Conservation (phyloP, 164 flowering plant species). For the Litsea cubeba region DNA sequence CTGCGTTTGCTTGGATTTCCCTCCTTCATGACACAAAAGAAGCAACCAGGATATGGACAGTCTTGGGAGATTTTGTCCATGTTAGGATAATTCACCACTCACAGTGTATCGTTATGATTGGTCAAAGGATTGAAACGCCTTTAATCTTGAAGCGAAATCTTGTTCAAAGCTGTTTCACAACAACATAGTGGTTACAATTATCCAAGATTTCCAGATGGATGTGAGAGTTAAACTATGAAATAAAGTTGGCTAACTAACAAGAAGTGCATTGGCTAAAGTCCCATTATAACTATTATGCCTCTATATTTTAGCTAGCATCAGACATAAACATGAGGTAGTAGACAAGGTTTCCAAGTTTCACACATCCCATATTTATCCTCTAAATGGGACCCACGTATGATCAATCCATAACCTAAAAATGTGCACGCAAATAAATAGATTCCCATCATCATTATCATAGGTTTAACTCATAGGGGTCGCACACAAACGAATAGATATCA, state of each 20-base stretch:
- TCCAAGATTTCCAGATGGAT: neutral
- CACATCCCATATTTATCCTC: too few species aligned
- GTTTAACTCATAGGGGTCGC: too few species aligned
- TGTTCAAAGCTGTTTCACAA: neutral
- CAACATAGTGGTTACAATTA: neutral
- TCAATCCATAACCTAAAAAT: too few species aligned
- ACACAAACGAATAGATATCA: too few species aligned
- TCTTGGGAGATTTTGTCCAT: constrained; percentile 84
- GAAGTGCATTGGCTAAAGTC: neutral
- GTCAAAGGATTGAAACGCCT: neutral
- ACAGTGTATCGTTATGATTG: neutral
- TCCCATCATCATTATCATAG: too few species aligned
- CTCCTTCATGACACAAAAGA: constrained; percentile 99
- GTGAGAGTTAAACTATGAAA: too few species aligned
- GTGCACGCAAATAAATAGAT: too few species aligned
- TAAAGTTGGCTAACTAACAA: neutral
- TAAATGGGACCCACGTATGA: too few species aligned
- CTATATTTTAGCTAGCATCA: too few species aligned
- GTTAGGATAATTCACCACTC: neutral
- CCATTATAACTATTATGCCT: too few species aligned
- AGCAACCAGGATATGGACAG: constrained; percentile 97
- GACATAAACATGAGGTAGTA: too few species aligned
- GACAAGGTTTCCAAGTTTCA: too few species aligned
- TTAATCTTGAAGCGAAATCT: neutral
- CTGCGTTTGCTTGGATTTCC: constrained; percentile 89